Evolutionary conservation across 441 rosid genomes (phyloP).

Genomic region (Capsella rubella): DNA sequence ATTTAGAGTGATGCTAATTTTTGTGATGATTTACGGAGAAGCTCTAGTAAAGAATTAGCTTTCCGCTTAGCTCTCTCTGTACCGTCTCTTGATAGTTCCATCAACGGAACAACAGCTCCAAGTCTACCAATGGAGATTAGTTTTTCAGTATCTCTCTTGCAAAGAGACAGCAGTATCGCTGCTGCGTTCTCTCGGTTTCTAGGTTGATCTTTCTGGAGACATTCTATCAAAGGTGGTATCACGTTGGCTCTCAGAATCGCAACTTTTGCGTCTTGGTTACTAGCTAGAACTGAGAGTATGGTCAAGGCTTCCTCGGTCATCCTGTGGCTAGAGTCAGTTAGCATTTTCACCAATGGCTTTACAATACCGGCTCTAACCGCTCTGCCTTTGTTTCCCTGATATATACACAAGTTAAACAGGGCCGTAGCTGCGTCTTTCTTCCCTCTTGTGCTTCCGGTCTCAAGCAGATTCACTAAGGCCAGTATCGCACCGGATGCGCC

Average conservation of each 20-base stretch:
- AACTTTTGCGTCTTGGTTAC: conserved; percentile 61
- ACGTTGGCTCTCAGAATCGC: conserved; percentile 76
- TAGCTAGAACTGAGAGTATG: conserved; percentile 61
- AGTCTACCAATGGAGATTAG: conserved; percentile 42
- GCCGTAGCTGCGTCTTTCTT: conserved; percentile 85
- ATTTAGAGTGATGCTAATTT: conserved; percentile 27
- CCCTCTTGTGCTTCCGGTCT: conserved; percentile 65
- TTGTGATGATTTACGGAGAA: conserved; percentile 42
- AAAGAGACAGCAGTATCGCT: conserved; percentile 61
- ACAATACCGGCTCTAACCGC: conserved; percentile 82
- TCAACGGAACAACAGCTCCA: conserved; percentile 44
- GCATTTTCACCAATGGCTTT: conserved; percentile 73
- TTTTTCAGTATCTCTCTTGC: conserved; percentile 58
- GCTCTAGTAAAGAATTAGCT: conserved; percentile 42
- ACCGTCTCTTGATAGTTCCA: conserved; percentile 41
- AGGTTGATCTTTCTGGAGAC: conserved; percentile 69
- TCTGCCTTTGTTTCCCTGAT: conserved; percentile 73
- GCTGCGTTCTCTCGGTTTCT: conserved; percentile 83
- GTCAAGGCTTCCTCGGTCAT: conserved; percentile 88
- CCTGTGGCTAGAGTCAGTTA: conserved; percentile 70
- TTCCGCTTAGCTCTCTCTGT: conserved; percentile 43
- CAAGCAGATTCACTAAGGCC: conserved; percentile 62
- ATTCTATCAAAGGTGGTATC: conserved; percentile 78
- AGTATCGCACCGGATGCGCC: conserved; percentile 84
- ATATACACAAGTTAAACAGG: conserved; percentile 69